A percentile compares a stretch with the other conserved stretches of the same genome.
Conservation (phyloP, 1,139 yeast species). For the Suhomyces anneliseae region DNA sequence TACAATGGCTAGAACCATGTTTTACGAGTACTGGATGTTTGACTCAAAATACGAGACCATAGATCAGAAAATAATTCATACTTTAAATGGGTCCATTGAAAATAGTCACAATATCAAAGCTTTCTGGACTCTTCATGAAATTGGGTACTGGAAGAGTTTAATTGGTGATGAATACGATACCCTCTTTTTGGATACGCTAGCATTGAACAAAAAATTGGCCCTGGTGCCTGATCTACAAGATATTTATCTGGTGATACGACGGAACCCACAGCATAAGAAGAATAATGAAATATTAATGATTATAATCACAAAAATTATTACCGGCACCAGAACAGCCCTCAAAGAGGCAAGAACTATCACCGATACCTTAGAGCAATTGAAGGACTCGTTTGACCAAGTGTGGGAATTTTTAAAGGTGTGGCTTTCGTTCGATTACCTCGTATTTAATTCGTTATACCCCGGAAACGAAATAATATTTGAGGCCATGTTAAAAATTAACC, state of each 20-base stretch:
- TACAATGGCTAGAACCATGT: conserved; percentile 19
- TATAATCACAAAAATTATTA: conserved; percentile 13
- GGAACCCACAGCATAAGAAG: conserved; percentile 25
- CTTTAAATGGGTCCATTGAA: conserved; percentile 19
- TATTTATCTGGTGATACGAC: conserved; percentile 16
- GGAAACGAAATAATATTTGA: conserved; percentile 35
- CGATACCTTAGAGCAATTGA: conserved; percentile 13
- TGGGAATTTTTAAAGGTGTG: conserved; percentile 23
- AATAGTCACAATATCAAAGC: conserved; percentile 12
- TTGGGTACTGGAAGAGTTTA: conserved; percentile 35
- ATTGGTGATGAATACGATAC: conserved; percentile 18
- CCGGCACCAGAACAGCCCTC: conserved; percentile 1
- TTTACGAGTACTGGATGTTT: conserved; percentile 31
- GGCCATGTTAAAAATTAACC: conserved; percentile 20
- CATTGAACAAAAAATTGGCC: conserved; percentile 15
- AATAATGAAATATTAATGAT: conserved; percentile 26
- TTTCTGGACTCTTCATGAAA: conserved; percentile 31
- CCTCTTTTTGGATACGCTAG: conserved; percentile 21
- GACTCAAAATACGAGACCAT: conserved; percentile 20
- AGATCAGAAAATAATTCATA: conserved; percentile 13
- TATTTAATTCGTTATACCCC: conserved; percentile 31
- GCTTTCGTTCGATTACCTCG: conserved; percentile 27
- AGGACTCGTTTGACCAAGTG: conserved; percentile 12
- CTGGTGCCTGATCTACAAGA: not conserved
- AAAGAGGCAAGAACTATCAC: conserved; percentile 4